phyloP scores from a whole-genome alignment of 306 rosid species.

The Sechiopsis laciniata region DNA sequence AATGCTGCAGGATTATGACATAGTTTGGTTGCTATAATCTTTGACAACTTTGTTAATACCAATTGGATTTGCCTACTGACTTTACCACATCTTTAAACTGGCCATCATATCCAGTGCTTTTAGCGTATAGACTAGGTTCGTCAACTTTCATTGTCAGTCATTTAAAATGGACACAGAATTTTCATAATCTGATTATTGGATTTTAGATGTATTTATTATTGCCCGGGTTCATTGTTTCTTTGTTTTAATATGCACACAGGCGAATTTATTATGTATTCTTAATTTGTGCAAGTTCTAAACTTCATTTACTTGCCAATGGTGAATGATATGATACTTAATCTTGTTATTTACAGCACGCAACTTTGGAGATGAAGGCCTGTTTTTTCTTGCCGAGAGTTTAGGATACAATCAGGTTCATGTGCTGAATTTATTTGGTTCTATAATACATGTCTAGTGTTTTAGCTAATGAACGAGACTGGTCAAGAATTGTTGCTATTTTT shows the following conservation, averaged over 20 bases:
- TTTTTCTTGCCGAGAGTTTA: constrained; percentile 85
- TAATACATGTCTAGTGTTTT: constrained; percentile 4
- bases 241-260: not conserved
- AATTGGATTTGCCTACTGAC: not conserved
- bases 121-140: not conserved
- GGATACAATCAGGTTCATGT: constrained; percentile 71
- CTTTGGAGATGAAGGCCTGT: constrained; percentile 90
- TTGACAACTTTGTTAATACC: not conserved
- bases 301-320: not conserved
- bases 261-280: not conserved
- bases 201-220: not conserved
- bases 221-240: not conserved
- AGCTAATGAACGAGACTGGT: not conserved
- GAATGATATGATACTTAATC: not conserved
- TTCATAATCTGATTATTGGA: constrained; percentile 10
- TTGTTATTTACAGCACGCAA: constrained; percentile 62
- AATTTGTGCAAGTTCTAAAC: not conserved
- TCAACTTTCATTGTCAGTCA: not conserved
- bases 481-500: not conserved
- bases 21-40: not conserved
- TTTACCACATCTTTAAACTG: not conserved
- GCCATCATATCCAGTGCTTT: not conserved
- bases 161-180: not conserved
- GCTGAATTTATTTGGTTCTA: constrained; percentile 18
- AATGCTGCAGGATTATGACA: constrained; percentile 13